Conservation (phyloP, 129 eudicot genomes). For the Erigeron canadensis region DNA sequence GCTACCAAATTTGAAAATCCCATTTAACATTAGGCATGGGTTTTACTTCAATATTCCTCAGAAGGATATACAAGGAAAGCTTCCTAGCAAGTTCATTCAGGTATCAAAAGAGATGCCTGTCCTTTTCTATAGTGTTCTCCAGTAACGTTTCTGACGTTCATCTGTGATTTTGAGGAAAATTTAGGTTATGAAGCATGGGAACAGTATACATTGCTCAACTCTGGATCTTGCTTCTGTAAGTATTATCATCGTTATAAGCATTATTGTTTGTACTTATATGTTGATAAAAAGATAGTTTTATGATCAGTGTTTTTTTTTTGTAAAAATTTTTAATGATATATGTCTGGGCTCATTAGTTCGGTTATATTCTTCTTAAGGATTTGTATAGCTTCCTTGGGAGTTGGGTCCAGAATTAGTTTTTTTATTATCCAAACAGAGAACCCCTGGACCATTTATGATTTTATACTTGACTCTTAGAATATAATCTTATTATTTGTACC, state of each 20-base stretch:
- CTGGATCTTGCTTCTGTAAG: slow-evolving; percentile 96
- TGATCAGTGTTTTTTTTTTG: neutral
- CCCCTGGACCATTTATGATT: neutral
- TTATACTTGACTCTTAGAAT: neutral
- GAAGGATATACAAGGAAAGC: slow-evolving; percentile 89
- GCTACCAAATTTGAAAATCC: slow-evolving; percentile 88
- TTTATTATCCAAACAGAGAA: slow-evolving; percentile 4
- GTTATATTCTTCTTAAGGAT: neutral
- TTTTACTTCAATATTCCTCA: slow-evolving; percentile 92
- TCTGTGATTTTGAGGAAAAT: slow-evolving; percentile 12
- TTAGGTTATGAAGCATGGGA: slow-evolving; percentile 91
- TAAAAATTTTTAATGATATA: slow-evolving; percentile 4
- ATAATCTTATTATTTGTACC: neutral
- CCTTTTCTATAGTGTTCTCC: slow-evolving; percentile 8
- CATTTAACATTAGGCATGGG: slow-evolving; percentile 94
- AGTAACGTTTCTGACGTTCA: slow-evolving; percentile 21
- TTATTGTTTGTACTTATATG: neutral
- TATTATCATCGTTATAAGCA: slow-evolving; percentile 16
- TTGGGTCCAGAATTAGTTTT: slow-evolving; percentile 24
- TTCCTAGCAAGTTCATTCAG: slow-evolving; percentile 96
- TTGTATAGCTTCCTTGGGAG: slow-evolving; percentile 7
- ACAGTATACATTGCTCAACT: slow-evolving; percentile 90
- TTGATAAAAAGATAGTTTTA: slow-evolving; percentile 12
- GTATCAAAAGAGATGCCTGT: slow-evolving; percentile 38
- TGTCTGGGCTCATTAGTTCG: slow-evolving; percentile 10